A percentile compares a stretch with the other conserved stretches of the same genome.
These are phyloP conservation scores for Helianthus annuus DNA, from an alignment of 129 eudicot genomes.

Conservation along the genomic window DNA sequence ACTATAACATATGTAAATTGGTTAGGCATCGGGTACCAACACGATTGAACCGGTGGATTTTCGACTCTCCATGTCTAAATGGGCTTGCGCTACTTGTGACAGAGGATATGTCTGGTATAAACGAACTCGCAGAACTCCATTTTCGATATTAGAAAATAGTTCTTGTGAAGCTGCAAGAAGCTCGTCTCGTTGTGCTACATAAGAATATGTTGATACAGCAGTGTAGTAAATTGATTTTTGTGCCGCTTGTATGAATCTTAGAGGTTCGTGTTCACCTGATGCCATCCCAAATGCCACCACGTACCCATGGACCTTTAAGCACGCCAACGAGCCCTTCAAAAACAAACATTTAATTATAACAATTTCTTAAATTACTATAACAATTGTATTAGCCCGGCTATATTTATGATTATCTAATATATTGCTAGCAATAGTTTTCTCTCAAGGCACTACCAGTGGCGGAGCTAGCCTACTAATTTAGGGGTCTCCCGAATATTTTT, in stretches of 20 bases:
- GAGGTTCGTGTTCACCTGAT: conserved; percentile 40
- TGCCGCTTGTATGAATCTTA: conserved; percentile 27
- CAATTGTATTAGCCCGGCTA: too few species aligned
- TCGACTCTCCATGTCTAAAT: conserved; percentile 47
- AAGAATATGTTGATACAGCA: conserved; percentile 21
- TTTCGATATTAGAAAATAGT: conserved; percentile 35
- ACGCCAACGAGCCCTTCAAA: conserved; percentile 52
- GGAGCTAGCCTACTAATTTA: too few species aligned
- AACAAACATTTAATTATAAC: neutral
- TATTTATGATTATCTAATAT: too few species aligned
- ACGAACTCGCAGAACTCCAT: conserved; percentile 41
- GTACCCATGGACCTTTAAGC: conserved; percentile 47
- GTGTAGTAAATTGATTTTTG: conserved; percentile 46
- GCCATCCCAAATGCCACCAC: conserved; percentile 49
- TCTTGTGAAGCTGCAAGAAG: conserved; percentile 48
- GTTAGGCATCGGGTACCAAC: conserved; percentile 42
- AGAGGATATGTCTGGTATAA: conserved; percentile 49
- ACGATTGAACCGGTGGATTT: conserved; percentile 52
- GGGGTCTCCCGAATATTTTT: too few species aligned
- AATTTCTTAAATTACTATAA: too few species aligned
- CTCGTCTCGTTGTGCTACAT: conserved; percentile 39
- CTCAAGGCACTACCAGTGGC: too few species aligned
- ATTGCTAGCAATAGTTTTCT: too few species aligned
- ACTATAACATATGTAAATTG: too few species aligned
- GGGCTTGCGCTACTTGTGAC: conserved; percentile 62